Evolutionary conservation across 352 stramenopile genomes (phyloP), one percentile per base, ranked within the genome.

Genomic region (Phytopythium montanum): DNA sequence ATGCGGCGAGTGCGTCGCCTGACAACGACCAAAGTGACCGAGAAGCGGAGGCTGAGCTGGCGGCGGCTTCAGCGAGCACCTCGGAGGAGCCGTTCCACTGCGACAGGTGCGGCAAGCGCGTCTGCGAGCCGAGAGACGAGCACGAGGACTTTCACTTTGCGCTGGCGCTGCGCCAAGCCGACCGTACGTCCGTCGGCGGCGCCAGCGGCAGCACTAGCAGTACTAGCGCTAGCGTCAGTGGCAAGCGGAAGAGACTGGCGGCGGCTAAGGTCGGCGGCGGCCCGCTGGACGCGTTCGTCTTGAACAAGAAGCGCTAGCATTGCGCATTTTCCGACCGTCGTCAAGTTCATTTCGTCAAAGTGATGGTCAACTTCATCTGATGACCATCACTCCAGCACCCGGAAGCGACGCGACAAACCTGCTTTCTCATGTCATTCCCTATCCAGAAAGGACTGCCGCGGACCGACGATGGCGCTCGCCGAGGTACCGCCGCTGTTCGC

Each of bases 401-500:
- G 44, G 44, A 50, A 29, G 31, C 38, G 38, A 18, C 38, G 38
- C 38, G 38, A 44, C 16, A 4, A 44, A 44, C n/a, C 38, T 7
- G 21, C 18, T 2, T 14, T 21, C n/a, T 44, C n/a, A n/a, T n/a
- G n/a, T n/a, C n/a, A n/a, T n/a, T n/a, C n/a, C n/a, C 36, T 6
- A 16, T 42, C 36, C 10, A 42, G 36, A 42, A 42, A 42, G 36
- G 34, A n/a, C n/a, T n/a, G n/a, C n/a, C n/a, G n/a, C n/a, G n/a
- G n/a, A n/a, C 34, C 34, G 29, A 34, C 29, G 29, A 29, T 29
- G 42, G 2, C 23, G 42, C 9, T 18, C 7, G 23, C 42, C 55
- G 68, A 85, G 52, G 70, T 85, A 60, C 82, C 82, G 68, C 75
- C 73, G 73, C 73, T 94, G 50, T 84, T 94, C 54, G 79, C 85